These are phyloP conservation scores for Candida dendrica DNA, from an alignment of 805 yeast species.

Conservation along the genomic window DNA sequence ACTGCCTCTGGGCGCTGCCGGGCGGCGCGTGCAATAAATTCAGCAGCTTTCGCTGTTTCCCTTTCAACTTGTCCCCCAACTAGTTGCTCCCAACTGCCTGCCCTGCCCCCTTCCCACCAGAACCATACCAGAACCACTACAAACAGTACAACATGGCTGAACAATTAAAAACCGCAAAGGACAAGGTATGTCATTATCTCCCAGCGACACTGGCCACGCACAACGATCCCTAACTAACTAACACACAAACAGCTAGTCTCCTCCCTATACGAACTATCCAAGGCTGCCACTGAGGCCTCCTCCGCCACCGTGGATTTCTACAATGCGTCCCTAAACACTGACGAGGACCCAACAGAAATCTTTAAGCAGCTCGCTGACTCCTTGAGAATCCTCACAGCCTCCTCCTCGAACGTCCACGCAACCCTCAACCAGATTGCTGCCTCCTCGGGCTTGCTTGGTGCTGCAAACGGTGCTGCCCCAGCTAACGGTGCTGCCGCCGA, in stretches of 20 bases:
- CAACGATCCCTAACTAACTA: not conserved
- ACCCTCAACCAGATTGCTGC: slow-evolving; percentile 8
- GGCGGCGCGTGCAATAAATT: too few relatives aligned
- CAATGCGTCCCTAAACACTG: slow-evolving; percentile 41
- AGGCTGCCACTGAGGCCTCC: slow-evolving; percentile 83
- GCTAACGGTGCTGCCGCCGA: slow-evolving; percentile 8
- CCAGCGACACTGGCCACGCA: not conserved
- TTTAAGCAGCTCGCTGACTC: slow-evolving; percentile 36
- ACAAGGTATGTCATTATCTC: slow-evolving; percentile 12
- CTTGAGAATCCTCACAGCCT: slow-evolving; percentile 30
- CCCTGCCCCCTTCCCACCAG: too few relatives aligned
- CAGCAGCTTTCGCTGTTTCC: too few relatives aligned
- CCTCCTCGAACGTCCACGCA: slow-evolving; percentile 24
- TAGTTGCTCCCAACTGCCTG: too few relatives aligned
- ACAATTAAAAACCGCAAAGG: slow-evolving; percentile 19
- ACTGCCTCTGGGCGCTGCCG: too few relatives aligned
- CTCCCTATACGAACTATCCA: slow-evolving; percentile 73
- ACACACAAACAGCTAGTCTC: slow-evolving; percentile 48
- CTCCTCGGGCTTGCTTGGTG: slow-evolving; percentile 5
- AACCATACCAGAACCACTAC: too few relatives aligned
- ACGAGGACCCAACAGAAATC: slow-evolving; percentile 38
- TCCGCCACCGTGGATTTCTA: slow-evolving; percentile 72
- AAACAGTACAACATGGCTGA: slow-evolving; percentile 7
- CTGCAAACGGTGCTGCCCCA: slow-evolving; percentile 10
- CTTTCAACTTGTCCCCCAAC: slow-evolving; percentile 16